Conservation (phyloP, 805 yeast species). For the Yamadazyma sp. region DNA sequence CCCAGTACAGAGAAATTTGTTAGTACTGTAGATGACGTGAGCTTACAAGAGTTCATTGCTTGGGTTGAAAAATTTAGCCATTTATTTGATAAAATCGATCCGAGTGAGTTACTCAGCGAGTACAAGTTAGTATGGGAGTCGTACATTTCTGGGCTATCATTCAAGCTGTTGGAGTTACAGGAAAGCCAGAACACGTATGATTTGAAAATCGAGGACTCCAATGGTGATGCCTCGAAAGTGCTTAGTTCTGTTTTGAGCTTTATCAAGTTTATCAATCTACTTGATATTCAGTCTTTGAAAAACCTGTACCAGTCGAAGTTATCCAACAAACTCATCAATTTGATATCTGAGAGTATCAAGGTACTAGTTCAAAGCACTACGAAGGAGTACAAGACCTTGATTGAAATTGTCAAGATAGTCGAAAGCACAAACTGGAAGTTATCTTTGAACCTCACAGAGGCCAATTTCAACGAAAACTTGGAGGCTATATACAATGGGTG, state of each 20-base stretch:
- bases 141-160: slow-evolving; percentile 5
- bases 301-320: slow-evolving; percentile 24
- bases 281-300: slow-evolving; percentile 23
- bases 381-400: slow-evolving; percentile 12
- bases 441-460: slow-evolving; percentile 19
- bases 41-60: slow-evolving; percentile 11
- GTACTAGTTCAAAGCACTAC: slow-evolving; percentile 19
- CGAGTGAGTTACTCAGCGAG: slow-evolving; percentile 13
- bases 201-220: slow-evolving; percentile 3
- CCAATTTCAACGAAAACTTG: slow-evolving; percentile 24
- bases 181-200: background rate
- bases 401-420: slow-evolving; percentile 14
- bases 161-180: slow-evolving; percentile 1
- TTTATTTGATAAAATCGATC: slow-evolving; percentile 10
- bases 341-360: slow-evolving; percentile 32
- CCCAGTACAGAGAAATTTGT: slow-evolving; percentile 21
- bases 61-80: slow-evolving; percentile 11
- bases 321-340: slow-evolving; percentile 27
- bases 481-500: slow-evolving; percentile 30
- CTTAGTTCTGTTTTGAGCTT: slow-evolving; percentile 28
- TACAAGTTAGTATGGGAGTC: slow-evolving; percentile 16
- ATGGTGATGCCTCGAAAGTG: slow-evolving; percentile 1
- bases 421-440: slow-evolving; percentile 26
- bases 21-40: slow-evolving; percentile 10
- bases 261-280: slow-evolving; percentile 29